Conservation (phyloP, 257 asterid species). For the Euphrasia confusa region DNA sequence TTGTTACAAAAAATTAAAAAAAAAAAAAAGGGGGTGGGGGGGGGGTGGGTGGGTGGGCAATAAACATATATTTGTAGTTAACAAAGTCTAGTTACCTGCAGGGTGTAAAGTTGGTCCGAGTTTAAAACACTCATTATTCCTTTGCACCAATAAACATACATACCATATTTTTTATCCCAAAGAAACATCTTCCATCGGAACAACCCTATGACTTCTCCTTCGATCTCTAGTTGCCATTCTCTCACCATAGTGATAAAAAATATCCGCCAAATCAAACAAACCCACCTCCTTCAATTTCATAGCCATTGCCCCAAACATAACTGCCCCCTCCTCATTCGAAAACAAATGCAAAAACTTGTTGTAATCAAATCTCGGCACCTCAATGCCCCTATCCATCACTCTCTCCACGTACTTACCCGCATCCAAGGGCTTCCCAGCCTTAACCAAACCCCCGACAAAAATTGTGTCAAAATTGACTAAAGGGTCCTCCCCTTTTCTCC, state of each 20-base stretch:
- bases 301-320: conserved; percentile 77
- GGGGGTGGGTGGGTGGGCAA: too few relatives aligned
- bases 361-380: conserved; percentile 91
- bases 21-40: too few relatives aligned
- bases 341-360: conserved; percentile 73
- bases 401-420: conserved; percentile 85
- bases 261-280: conserved; percentile 77
- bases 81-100: conserved; percentile 51
- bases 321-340: conserved; percentile 79
- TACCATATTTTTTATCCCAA: conserved; percentile 48
- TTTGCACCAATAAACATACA: conserved; percentile 95
- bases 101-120: conserved; percentile 70
- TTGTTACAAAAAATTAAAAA: not conserved
- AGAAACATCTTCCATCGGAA: not conserved
- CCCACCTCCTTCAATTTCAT: conserved; percentile 83
- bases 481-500: conserved; percentile 80
- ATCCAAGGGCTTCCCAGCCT: conserved; percentile 64
- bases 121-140: conserved; percentile 62
- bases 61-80: not conserved
- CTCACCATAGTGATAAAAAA: conserved; percentile 67
- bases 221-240: conserved; percentile 90
- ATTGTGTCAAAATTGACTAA: conserved; percentile 91
- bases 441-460: conserved; percentile 81
- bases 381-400: conserved; percentile 50
- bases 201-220: conserved; percentile 51